phyloP scores from a whole-genome alignment of 1,284 basidiomycete genomes.

The Malassezia obtusa region DNA sequence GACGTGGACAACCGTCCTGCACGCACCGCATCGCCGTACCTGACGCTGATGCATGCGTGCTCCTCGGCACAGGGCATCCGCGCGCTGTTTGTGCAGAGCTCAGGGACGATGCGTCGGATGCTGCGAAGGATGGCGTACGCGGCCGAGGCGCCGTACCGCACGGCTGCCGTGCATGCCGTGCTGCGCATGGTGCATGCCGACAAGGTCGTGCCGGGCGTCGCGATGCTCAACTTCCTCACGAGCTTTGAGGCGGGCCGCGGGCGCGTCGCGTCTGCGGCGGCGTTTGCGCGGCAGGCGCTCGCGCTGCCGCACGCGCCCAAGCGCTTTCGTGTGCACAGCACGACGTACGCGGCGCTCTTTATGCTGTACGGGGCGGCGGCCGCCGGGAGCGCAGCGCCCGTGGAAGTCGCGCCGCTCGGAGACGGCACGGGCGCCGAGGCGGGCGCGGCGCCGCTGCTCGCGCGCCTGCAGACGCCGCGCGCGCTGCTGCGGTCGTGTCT shows the following conservation, averaged over 20 bases:
- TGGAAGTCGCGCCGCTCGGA: background rate
- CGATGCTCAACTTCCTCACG: slow-evolving; percentile 14
- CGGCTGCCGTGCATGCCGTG: slow-evolving; percentile 4
- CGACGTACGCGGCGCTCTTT: background rate
- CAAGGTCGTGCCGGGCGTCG: slow-evolving; percentile 9
- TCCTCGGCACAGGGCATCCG: background rate
- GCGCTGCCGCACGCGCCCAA: background rate
- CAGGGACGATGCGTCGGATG: background rate
- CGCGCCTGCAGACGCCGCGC: background rate
- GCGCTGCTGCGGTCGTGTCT: background rate
- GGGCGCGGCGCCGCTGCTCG: background rate
- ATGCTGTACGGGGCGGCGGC: slow-evolving; percentile 4
- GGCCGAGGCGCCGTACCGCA: slow-evolving; percentile 1
- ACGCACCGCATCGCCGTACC: slow-evolving; percentile 12
- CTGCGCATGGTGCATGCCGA: slow-evolving; percentile 2
- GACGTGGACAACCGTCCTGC: background rate
- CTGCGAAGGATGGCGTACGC: background rate
- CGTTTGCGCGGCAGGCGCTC: slow-evolving; percentile 2
- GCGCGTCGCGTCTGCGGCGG: background rate
- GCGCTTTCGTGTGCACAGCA: slow-evolving; percentile 1
- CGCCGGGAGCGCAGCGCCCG: background rate
- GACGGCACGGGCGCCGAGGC: background rate
- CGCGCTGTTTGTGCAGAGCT: background rate
- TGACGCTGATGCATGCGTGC: slow-evolving; percentile 11
- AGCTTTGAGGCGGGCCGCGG: slow-evolving; percentile 12